Percentiles rank a stretch among this genome's conserved stretches.
Evolutionary conservation across 169 alveolate genomes (phyloP).

Genomic region (Toxoplasma gondii): DNA sequence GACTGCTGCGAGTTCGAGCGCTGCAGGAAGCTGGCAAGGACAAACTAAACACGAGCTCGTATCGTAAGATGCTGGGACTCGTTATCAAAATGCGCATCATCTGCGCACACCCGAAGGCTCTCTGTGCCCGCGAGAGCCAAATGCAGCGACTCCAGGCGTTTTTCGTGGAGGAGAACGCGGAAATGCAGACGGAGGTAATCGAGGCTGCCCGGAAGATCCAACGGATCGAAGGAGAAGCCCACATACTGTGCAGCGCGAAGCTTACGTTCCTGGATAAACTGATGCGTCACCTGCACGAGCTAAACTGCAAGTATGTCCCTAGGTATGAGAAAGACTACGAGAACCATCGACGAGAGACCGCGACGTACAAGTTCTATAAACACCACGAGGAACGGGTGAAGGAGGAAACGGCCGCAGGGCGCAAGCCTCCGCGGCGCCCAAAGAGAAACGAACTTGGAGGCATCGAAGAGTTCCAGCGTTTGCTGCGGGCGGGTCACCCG

Average conservation of each 20-base stretch:
- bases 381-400: conserved; percentile 71
- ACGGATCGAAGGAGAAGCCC: conserved; percentile 80
- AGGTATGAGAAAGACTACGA: conserved; percentile 69
- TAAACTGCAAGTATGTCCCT: conserved; percentile 76
- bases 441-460: conserved; percentile 45
- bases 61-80: conserved; percentile 84
- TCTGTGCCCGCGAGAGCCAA: conserved; percentile 64
- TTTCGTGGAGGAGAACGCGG: conserved; percentile 54
- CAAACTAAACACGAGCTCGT: conserved; percentile 63
- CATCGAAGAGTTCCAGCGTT: conserved; percentile 38
- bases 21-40: conserved; percentile 72
- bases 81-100: conserved; percentile 91
- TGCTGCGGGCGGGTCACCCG: conserved; percentile 60
- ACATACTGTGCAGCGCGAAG: conserved; percentile 86
- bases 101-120: conserved; percentile 74
- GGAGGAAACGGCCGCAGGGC: conserved; percentile 71
- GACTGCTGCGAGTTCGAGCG: conserved; percentile 46
- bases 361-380: conserved; percentile 66
- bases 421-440: conserved; percentile 63
- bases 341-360: conserved; percentile 55
- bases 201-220: conserved; percentile 73
- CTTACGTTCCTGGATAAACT: conserved; percentile 88
- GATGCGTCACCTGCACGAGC: conserved; percentile 84
- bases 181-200: conserved; percentile 67
- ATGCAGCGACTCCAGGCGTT: conserved; percentile 66